phyloP scores from a whole-genome alignment of 2,329 filamentous ascomycete genomes.

The Colletotrichum karsti region DNA sequence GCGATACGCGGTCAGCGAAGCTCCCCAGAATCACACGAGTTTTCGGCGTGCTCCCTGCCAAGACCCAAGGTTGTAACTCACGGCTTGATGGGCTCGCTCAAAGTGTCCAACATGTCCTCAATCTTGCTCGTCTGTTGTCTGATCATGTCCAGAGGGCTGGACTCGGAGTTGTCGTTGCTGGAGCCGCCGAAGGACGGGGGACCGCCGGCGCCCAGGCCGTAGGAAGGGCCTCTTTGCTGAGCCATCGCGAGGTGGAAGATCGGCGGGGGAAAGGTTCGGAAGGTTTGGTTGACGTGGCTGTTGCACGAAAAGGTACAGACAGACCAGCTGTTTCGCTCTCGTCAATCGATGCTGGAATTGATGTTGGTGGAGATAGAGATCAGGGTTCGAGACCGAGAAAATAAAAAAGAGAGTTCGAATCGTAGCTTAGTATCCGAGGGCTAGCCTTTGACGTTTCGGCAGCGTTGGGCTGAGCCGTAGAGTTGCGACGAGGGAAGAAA shows the following conservation, averaged over 20 bases:
- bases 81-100: constrained; percentile 94
- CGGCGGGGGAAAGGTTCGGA: background rate
- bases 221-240: constrained; percentile 31
- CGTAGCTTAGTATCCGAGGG: constrained; percentile 23
- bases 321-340: constrained; percentile 26
- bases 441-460: constrained; percentile 24
- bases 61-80: constrained; percentile 61
- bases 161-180: constrained; percentile 51
- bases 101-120: constrained; percentile 87
- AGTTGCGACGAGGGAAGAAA: constrained; percentile 16
- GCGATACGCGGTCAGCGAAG: constrained; percentile 33
- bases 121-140: constrained; percentile 98
- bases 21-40: background rate
- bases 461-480: background rate
- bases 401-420: constrained; percentile 20
- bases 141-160: constrained; percentile 86
- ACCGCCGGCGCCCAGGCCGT: constrained; percentile 30
- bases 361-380: constrained; percentile 3
- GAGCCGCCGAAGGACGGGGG: constrained; percentile 28
- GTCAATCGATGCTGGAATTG: background rate
- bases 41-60: constrained; percentile 8
- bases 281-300: constrained; percentile 17
- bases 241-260: constrained; percentile 25
- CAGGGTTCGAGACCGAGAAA: constrained; percentile 1
- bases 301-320: constrained; percentile 26